These are phyloP conservation scores for Mycena chlorophos DNA, from an alignment of 768 basidiomycete genomes.

Conservation along the genomic window DNA sequence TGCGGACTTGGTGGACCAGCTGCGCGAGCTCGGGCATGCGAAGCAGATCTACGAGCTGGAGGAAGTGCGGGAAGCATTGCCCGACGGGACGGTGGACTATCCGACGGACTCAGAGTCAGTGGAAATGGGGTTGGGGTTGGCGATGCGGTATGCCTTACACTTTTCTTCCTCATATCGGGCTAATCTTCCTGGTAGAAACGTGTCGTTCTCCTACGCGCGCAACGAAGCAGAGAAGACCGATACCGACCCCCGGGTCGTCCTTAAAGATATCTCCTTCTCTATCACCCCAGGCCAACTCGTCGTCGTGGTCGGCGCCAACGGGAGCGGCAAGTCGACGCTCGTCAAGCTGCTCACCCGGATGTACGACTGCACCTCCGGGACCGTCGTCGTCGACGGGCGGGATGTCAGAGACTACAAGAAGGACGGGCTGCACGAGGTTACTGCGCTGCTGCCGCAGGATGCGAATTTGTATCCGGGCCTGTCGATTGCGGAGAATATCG, in stretches of 20 bases:
- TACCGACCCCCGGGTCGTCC: slow-evolving; percentile 2
- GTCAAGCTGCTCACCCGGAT: slow-evolving; percentile 36
- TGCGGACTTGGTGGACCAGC: not conserved
- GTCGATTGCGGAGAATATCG: slow-evolving; percentile 41
- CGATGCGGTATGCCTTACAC: not conserved
- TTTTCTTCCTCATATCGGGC: not conserved
- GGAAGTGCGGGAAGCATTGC: not conserved
- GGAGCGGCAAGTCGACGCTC: slow-evolving; percentile 37
- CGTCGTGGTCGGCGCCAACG: slow-evolving; percentile 40
- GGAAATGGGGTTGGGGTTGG: not conserved
- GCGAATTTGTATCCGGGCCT: slow-evolving; percentile 35
- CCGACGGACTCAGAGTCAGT: not conserved
- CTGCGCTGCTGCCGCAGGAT: slow-evolving; percentile 40
- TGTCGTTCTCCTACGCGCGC: slow-evolving; percentile 37
- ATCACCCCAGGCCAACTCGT: slow-evolving; percentile 32
- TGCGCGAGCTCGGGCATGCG: not conserved
- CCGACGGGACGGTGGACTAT: not conserved
- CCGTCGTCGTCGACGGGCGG: slow-evolving; percentile 37
- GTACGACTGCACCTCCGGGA: slow-evolving; percentile 32
- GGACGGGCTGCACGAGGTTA: slow-evolving; percentile 31
- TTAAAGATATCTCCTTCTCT: slow-evolving; percentile 31
- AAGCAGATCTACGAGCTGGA: not conserved
- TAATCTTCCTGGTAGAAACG: slow-evolving; percentile 29
- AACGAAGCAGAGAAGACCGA: slow-evolving; percentile 5
- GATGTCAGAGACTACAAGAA: slow-evolving; percentile 32